Evolutionary conservation across 129 eudicot species (phyloP), one percentile per base, ranked within the genome.

Genomic region (Gnaphalium uliginosum): DNA sequence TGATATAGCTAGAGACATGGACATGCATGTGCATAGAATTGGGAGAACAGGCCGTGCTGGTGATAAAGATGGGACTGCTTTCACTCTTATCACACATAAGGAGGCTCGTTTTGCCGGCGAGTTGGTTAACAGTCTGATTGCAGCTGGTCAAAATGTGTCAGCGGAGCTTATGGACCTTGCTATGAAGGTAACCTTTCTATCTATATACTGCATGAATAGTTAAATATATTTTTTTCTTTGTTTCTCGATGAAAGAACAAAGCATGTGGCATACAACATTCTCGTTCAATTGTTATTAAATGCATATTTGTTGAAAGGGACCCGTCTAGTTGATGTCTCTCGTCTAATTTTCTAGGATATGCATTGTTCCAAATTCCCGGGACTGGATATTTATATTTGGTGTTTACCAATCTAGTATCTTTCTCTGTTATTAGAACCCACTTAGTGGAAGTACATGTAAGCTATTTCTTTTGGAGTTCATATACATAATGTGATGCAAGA

Each of bases 11-110:
- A 91, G 89, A 81, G 97, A 95, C 77, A 95, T 95, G 97, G 99
- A 91, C 81, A 95, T 91, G 99, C 97, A 95, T 79, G 96, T 91
- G 51, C 99, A 95, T 73, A 87, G 99, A 74, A 95, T 95, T 79
- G 99, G 99, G 46, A 91, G 99, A 85, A 95, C 99, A 37, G 99
- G 99, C 1, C 97, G 99, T 77, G 99, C 99, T 18, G 99, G 99
- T 41, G 99, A 94, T 72, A 94, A 94, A 87, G 99, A 94, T 65
- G 99, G 99, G 68, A 86, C 89, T 76, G 99, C 99, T 51, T 94
- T 89, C 80, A 94, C 99, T 71, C 99, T 94, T 66, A 86, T 94
- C 65, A 94, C 99, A 24, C 92, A 63, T 39, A 94, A 91, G 84
- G 99, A 94, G 85, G 96, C 97, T 15, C 87, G 97, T 59, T 94